These are phyloP conservation scores for Tetracladium marchalianum DNA, from an alignment of 495 filamentous ascomycete species.

Conservation along the genomic window DNA sequence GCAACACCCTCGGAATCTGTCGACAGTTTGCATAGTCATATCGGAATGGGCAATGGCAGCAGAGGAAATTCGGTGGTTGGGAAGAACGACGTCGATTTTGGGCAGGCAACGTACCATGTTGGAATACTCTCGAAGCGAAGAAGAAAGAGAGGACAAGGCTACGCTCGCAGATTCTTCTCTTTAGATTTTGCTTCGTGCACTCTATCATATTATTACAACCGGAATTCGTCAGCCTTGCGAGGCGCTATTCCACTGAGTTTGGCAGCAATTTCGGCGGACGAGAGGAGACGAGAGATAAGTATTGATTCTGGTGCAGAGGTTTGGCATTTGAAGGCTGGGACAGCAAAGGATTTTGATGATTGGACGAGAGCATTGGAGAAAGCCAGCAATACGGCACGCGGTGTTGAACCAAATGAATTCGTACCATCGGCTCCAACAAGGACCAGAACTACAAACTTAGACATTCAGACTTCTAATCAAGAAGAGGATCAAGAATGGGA, in stretches of 20 bases:
- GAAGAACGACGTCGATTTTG: slow-evolving; percentile 11
- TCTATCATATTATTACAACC: slow-evolving; percentile 89
- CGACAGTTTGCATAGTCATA: slow-evolving; percentile 46
- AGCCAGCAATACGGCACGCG: slow-evolving; percentile 50
- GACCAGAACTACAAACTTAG: slow-evolving; percentile 8
- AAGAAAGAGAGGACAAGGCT: slow-evolving; percentile 86
- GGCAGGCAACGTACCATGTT: slow-evolving; percentile 50
- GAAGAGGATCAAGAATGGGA: slow-evolving; percentile 77
- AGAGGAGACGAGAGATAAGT: slow-evolving; percentile 79
- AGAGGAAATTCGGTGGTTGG: slow-evolving; percentile 15
- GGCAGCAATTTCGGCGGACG: slow-evolving; percentile 82
- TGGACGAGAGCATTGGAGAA: slow-evolving; percentile 82
- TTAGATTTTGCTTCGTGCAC: slow-evolving; percentile 87
- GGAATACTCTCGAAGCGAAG: slow-evolving; percentile 81
- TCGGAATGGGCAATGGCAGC: slow-evolving; percentile 5
- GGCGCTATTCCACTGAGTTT: slow-evolving; percentile 87
- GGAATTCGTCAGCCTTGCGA: slow-evolving; percentile 78
- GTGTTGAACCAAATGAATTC: slow-evolving; percentile 15
- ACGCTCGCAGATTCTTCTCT: slow-evolving; percentile 87
- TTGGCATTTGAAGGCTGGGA: slow-evolving; percentile 86
- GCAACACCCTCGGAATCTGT: slow-evolving; percentile 37
- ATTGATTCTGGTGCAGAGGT: slow-evolving; percentile 95
- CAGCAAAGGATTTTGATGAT: slow-evolving; percentile 69
- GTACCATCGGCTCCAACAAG: slow-evolving; percentile 1
- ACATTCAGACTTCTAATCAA: slow-evolving; percentile 1